Evolutionary conservation across 768 basidiomycete species (phyloP).

Genomic region (Trametes gibbosa): DNA sequence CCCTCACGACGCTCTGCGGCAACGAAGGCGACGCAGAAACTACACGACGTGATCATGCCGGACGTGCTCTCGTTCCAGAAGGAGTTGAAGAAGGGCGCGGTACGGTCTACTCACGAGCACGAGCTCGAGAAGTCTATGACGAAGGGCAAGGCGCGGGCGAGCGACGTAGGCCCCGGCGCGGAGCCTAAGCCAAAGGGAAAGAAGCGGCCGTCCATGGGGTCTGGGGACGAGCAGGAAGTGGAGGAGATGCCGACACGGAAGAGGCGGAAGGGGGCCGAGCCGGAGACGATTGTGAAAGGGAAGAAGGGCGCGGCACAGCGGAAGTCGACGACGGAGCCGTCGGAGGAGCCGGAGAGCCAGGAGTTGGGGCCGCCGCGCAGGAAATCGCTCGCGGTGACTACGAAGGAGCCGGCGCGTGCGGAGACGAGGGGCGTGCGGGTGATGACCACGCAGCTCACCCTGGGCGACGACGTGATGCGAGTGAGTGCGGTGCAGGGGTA

Average conservation of each 20-base stretch:
- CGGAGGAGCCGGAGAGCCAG: constrained; percentile 8
- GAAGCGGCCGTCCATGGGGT: constrained; percentile 26
- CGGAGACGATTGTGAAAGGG: constrained; percentile 11
- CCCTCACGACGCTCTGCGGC: constrained; percentile 47
- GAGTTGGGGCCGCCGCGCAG: not conserved
- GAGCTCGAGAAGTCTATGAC: constrained; percentile 20
- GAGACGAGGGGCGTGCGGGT: constrained; percentile 41
- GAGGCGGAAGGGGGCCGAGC: constrained; percentile 21
- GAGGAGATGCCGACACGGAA: constrained; percentile 25
- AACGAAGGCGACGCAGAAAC: constrained; percentile 44
- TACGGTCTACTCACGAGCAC: constrained; percentile 27
- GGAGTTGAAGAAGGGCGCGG: constrained; percentile 48
- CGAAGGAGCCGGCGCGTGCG: not conserved
- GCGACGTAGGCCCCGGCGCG: not conserved
- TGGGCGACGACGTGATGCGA: constrained; percentile 58
- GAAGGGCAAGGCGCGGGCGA: constrained; percentile 22
- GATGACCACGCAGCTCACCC: constrained; percentile 64
- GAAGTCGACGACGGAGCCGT: constrained; percentile 6
- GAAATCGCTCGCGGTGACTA: not conserved
- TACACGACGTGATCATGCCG: constrained; percentile 65
- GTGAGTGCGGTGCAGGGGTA: constrained; percentile 33
- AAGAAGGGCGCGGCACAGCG: not conserved
- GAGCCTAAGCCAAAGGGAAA: constrained; percentile 19
- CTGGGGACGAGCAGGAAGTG: constrained; percentile 23
- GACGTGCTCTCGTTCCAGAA: constrained; percentile 69